phyloP scores from a whole-genome alignment of 208 protist genomes.

The Trypanosoma scelopori region DNA sequence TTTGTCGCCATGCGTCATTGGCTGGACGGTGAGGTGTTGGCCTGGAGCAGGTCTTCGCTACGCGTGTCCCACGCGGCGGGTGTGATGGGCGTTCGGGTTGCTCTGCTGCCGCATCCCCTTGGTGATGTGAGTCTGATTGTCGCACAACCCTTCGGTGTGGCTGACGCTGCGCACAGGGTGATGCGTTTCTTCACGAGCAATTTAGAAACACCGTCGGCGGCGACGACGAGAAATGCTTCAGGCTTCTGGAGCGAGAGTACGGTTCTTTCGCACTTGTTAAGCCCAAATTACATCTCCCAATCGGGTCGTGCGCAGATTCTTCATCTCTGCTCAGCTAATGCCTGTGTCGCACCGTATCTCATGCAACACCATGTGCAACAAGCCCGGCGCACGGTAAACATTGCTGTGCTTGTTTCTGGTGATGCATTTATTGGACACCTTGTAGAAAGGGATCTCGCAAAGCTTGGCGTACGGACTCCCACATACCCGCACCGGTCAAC shows the following conservation, averaged over 20 bases:
- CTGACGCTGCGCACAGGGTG: slow-evolving; percentile 10
- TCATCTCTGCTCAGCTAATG: slow-evolving; percentile 27
- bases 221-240: neutral
- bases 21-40: neutral
- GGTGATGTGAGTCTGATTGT: neutral
- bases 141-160: slow-evolving; percentile 8
- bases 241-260: slow-evolving; percentile 18
- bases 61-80: slow-evolving; percentile 1
- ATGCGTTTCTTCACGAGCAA: slow-evolving; percentile 22
- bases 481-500: neutral
- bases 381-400: neutral
- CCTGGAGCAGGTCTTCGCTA: neutral
- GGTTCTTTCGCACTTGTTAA: slow-evolving; percentile 8
- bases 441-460: slow-evolving; percentile 15
- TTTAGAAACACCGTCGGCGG: neutral
- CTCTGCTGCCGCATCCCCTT: slow-evolving; percentile 8
- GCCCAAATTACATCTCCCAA: neutral
- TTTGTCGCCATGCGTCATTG: slow-evolving; percentile 5
- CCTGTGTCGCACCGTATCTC: slow-evolving; percentile 24
- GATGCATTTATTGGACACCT: slow-evolving; percentile 10
- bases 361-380: slow-evolving; percentile 1
- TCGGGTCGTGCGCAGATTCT: slow-evolving; percentile 3
- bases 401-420: slow-evolving; percentile 21
- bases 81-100: neutral
- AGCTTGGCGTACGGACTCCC: slow-evolving; percentile 8